Conservation (phyloP, 2,329 filamentous ascomycete genomes). For the Curvularia eragrostidis region DNA sequence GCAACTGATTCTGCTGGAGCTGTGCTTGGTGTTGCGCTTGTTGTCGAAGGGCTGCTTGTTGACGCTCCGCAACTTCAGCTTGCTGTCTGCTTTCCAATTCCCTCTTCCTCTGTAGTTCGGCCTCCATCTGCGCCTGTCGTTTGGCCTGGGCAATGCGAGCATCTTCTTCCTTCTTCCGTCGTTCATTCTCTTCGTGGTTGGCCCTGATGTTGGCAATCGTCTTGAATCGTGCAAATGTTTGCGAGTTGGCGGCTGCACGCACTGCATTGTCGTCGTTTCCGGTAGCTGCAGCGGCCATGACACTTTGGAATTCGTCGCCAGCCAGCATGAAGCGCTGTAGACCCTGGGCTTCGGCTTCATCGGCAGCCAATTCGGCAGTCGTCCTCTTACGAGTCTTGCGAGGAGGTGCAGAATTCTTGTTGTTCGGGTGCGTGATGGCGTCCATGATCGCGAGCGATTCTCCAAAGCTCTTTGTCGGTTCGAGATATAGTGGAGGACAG, state of each 20-base stretch:
- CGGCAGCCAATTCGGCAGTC: slow-evolving; percentile 90
- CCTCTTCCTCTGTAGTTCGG: slow-evolving; percentile 44
- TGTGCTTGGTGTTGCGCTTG: slow-evolving; percentile 47
- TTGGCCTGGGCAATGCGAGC: slow-evolving; percentile 50
- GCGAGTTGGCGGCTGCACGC: slow-evolving; percentile 75
- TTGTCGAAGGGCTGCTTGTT: slow-evolving; percentile 60
- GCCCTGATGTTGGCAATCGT: slow-evolving; percentile 83
- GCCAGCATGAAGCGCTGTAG: slow-evolving; percentile 92
- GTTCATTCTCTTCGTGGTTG: slow-evolving; percentile 75
- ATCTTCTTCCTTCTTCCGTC: slow-evolving; percentile 58
- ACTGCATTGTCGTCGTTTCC: slow-evolving; percentile 71
- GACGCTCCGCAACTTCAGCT: slow-evolving; percentile 51
- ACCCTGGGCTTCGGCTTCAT: slow-evolving; percentile 88
- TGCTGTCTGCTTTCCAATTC: slow-evolving; percentile 45
- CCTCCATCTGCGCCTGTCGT: slow-evolving; percentile 49
- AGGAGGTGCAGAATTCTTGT: slow-evolving; percentile 76
- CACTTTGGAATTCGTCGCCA: slow-evolving; percentile 80
- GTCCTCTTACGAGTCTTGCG: slow-evolving; percentile 93
- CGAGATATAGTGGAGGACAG: slow-evolving; percentile 75
- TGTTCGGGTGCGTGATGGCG: slow-evolving; percentile 75
- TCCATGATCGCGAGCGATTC: slow-evolving; percentile 77
- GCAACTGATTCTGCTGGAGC: slow-evolving; percentile 28
- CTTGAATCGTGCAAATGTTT: slow-evolving; percentile 92
- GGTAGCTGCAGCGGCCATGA: slow-evolving; percentile 61
- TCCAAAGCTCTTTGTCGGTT: slow-evolving; percentile 72